These are phyloP conservation scores for Chalciporus piperatoides DNA, from an alignment of 1,284 basidiomycete species.

Conservation along the genomic window DNA sequence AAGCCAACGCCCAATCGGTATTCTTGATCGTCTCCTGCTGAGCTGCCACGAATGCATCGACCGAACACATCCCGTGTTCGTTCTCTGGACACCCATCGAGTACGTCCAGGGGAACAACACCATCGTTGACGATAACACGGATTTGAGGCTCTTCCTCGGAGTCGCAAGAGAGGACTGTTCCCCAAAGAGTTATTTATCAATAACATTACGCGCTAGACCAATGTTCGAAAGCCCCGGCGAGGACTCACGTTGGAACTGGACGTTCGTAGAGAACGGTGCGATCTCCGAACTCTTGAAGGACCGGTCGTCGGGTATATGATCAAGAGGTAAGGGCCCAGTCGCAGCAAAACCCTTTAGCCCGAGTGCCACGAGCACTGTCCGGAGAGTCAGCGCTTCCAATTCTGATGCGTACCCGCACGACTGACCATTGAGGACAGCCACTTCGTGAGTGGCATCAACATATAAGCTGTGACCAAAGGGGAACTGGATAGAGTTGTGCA, in stretches of 20 bases:
- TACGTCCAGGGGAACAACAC: slow-evolving; percentile 72
- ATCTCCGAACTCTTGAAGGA: slow-evolving; percentile 64
- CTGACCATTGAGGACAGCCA: slow-evolving; percentile 69
- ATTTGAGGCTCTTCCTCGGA: slow-evolving; percentile 57
- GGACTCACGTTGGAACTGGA: slow-evolving; percentile 68
- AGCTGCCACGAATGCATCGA: slow-evolving; percentile 67
- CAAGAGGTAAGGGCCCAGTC: slow-evolving; percentile 65
- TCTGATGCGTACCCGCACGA: not conserved
- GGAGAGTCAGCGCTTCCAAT: not conserved
- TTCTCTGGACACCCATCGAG: slow-evolving; percentile 68
- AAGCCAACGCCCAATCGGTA: slow-evolving; percentile 73
- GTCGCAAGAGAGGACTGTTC: slow-evolving; percentile 60
- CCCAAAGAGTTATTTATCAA: not conserved
- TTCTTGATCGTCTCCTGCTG: slow-evolving; percentile 63
- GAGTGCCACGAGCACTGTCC: slow-evolving; percentile 63
- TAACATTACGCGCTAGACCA: not conserved
- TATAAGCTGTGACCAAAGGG: slow-evolving; percentile 77
- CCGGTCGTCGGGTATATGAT: slow-evolving; percentile 61
- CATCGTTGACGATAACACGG: slow-evolving; percentile 82
- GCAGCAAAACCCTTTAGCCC: slow-evolving; percentile 70
- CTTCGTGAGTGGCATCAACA: slow-evolving; percentile 80
- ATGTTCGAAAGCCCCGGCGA: not conserved
- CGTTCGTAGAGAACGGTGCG: slow-evolving; percentile 74
- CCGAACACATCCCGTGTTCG: slow-evolving; percentile 74
- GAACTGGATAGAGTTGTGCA: slow-evolving; percentile 70